phyloP scores from a whole-genome alignment of 805 yeast species.

The Kuraishia cidri region DNA sequence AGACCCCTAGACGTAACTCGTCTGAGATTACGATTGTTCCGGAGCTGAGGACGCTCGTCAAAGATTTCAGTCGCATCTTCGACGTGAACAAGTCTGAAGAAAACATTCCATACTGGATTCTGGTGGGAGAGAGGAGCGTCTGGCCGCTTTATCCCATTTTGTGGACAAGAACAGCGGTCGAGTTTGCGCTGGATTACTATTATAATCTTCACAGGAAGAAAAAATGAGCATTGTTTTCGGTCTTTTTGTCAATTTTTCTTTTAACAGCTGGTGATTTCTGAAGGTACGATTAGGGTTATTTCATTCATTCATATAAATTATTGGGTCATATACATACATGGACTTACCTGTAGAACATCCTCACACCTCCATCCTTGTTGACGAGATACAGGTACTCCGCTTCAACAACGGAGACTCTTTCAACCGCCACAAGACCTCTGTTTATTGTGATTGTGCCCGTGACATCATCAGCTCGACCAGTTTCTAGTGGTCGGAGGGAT shows the following conservation, averaged over 20 bases:
- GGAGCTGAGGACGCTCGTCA: conserved; percentile 59
- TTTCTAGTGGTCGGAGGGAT: conserved; percentile 56
- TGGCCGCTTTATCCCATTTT: conserved; percentile 87
- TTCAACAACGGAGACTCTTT: conserved; percentile 29
- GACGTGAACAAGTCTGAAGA: conserved; percentile 64
- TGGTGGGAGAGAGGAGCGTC: conserved; percentile 84
- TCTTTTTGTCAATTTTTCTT: too few relatives aligned
- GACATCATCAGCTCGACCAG: conserved; percentile 78
- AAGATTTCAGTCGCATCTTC: conserved; percentile 66
- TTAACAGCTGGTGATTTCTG: too few relatives aligned
- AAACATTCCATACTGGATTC: conserved; percentile 82
- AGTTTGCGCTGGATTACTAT: conserved; percentile 76
- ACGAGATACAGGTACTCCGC: conserved; percentile 56
- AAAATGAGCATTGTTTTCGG: conserved; percentile 1
- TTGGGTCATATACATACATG: background rate
- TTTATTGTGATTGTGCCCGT: conserved; percentile 63
- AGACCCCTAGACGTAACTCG: conserved; percentile 63
- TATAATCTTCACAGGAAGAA: conserved; percentile 28
- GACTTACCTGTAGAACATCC: conserved; percentile 30
- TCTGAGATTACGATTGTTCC: conserved; percentile 91
- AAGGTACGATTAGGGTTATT: too few relatives aligned
- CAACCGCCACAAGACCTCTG: conserved; percentile 34
- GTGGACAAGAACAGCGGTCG: conserved; percentile 85
- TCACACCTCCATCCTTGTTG: conserved; percentile 42
- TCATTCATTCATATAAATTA: too few relatives aligned